Base-by-base conservation (phyloP, 1,139 yeast genomes). In the Pichia sp. region DNA sequence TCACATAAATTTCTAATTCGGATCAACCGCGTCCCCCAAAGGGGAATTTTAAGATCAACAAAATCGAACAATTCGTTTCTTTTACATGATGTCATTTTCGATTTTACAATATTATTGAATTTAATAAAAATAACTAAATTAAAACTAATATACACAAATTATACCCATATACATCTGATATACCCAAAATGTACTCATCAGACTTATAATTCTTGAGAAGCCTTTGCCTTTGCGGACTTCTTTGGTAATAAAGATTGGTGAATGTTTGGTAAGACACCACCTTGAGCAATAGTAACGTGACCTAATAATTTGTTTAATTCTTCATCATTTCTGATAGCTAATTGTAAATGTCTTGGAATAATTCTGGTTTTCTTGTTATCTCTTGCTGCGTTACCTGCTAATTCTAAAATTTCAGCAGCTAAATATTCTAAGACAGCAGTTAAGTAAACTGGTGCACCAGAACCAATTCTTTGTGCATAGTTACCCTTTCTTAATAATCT, bases 371-470 rank as follows among this genome's bases (percentile, higher is more conserved):
- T 95, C 69, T 91, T 89, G 70, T 91, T 78, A 66, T 93, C 98
- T 69, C 91, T 89, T 51, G 98, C 98, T 26, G 98, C 98, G 63
- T 91, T 89, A 63, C 99, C 98, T 35, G 99, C 98, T 72, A 91
- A 76, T 70, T 91, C 99, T 64, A 91, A 78, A 41, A 91, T 96
- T 72, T 91, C 99, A 37, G 99, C 98, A 43, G 98, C 91, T 64
- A 91, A 75, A 68, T 91, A 91, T 66, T 91, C 99, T 60, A 91
- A 74, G 39, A 91, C 98, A 4, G 98, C 97, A 44, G 99, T 89
- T 59, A 91, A 75, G 66, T 89, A 91, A 53, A 91, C 91, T 51
- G 98, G 97, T 37, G 96, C 93, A 77, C 96, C 96, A 56, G 96
- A 89, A 79, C 97, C 97, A 61, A 89, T 83, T 78, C 97, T 85